A percentile compares a stretch with the other conserved stretches of the same genome.
These are phyloP conservation scores for Venturia effusa DNA, from an alignment of 2,329 filamentous ascomycete species.

Conservation along the genomic window DNA sequence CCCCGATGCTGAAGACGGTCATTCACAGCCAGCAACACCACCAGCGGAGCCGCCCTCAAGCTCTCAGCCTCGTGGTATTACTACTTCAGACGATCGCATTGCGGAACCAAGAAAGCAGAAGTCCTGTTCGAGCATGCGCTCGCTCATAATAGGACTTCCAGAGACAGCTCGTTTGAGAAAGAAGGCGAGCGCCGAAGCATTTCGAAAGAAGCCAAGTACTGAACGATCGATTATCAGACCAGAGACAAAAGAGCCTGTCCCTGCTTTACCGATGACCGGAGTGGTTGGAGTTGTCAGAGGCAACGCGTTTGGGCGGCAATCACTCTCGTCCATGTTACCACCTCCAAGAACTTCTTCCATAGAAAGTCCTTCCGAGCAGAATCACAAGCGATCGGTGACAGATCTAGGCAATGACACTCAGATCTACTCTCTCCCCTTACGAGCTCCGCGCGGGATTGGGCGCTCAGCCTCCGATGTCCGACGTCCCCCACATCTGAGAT, in stretches of 20 bases:
- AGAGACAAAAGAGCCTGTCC: background rate
- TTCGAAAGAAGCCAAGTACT: slow-evolving; percentile 6
- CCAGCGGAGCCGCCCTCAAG: background rate
- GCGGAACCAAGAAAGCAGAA: slow-evolving; percentile 6
- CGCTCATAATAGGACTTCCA: slow-evolving; percentile 11
- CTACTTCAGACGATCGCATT: too few species aligned
- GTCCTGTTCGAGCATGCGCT: slow-evolving; percentile 7
- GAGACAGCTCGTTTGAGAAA: slow-evolving; percentile 11
- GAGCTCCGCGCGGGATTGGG: background rate
- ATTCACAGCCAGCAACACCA: background rate
- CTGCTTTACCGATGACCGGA: background rate
- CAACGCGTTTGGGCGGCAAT: slow-evolving; percentile 6
- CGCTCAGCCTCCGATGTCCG: slow-evolving; percentile 5
- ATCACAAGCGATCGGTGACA: slow-evolving; percentile 5
- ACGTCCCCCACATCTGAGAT: slow-evolving; percentile 1
- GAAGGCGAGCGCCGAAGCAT: slow-evolving; percentile 7
- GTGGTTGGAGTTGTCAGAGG: background rate
- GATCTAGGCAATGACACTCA: background rate
- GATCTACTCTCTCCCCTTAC: background rate
- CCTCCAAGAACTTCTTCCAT: slow-evolving; percentile 2
- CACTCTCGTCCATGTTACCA: background rate
- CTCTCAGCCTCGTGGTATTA: background rate
- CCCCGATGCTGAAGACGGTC: background rate
- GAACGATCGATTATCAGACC: background rate
- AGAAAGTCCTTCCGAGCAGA: background rate